Base-by-base conservation (phyloP, 2,329 filamentous ascomycete species). In the Penicillium griseofulvum region DNA sequence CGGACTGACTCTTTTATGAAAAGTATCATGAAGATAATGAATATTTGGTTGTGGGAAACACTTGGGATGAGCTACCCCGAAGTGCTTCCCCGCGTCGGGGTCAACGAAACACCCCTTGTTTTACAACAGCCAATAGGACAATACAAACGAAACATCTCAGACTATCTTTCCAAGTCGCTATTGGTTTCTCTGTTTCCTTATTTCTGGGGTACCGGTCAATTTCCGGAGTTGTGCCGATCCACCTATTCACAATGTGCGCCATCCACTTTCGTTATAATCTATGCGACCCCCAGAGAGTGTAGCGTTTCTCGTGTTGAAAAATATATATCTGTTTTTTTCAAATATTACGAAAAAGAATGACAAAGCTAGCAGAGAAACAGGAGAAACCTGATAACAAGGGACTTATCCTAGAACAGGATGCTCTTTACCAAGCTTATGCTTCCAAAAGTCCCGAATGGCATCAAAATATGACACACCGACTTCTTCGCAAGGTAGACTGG, bases 401-500 rank as follows among this genome's bases (percentile, higher is more conserved):
- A 7, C 12, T 38, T 17, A 42, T 41, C 16, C 22, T 60, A 4
- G 60, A 63, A 22, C 65, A 65, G 29, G 63, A 67, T 63, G 65
- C 56, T 6, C 54, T 68, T 6, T 69, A 69, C 19, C 59, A 66
- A 43, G 60, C 58, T 7, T 68, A 69, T 49, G 64, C 55, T 5
- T 57, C 65, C 9, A 65, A 68, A 38, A 55, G 59, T 42, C 50
- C 58, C 7, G 64, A 69, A 56, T 68, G 65, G 65, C 65, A 68
- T 49, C 58, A 54, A 22, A 49, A 61, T 26, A 67, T 64, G 65
- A 67, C 62, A 39, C 48, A 55, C 1, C 57, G 60, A 41, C 56
- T 69, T 9, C 45, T 66, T 14, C 61, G 67, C 22, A 68, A 66
- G 51, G 63, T 71, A 14, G 69, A 71, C 37, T 44, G 62, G 5